These are phyloP conservation scores for Diaporthe longicolla DNA, from an alignment of 2,329 filamentous ascomycete species.

Conservation along the genomic window DNA sequence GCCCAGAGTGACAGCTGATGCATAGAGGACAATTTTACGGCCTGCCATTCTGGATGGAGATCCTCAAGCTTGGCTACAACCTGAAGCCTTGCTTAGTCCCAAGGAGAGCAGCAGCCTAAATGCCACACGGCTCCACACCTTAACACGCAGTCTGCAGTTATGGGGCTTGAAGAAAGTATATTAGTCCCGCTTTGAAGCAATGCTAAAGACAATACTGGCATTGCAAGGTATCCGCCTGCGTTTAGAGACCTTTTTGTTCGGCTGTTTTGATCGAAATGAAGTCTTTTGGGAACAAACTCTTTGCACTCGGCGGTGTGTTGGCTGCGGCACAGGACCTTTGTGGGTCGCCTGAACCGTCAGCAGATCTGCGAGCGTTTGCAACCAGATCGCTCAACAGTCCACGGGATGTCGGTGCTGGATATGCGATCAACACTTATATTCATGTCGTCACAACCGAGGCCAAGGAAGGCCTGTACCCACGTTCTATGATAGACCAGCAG, in stretches of 20 bases:
- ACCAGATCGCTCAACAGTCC: neutral
- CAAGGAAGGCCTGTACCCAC: slow-evolving; percentile 10
- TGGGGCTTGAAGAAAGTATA: neutral
- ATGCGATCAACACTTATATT: slow-evolving; percentile 3
- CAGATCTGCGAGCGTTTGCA: neutral
- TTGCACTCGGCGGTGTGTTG: neutral
- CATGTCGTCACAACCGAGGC: slow-evolving; percentile 17
- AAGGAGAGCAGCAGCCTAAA: neutral
- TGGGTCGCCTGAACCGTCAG: slow-evolving; percentile 5
- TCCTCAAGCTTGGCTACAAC: neutral
- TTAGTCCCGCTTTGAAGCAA: no score
- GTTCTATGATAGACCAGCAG: slow-evolving; percentile 22
- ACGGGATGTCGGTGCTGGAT: neutral
- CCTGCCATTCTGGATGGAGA: neutral
- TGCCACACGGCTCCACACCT: no score
- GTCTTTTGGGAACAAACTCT: neutral
- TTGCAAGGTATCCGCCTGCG: neutral
- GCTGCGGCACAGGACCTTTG: slow-evolving; percentile 20
- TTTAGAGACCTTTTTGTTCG: no score
- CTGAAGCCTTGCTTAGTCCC: neutral
- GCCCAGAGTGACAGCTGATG: neutral
- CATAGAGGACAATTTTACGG: neutral
- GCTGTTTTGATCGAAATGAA: neutral
- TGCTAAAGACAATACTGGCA: neutral
- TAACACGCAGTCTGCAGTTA: neutral